Base-by-base conservation (phyloP, 2,329 filamentous ascomycete species). In the Hymenoscyphus linearis region DNA sequence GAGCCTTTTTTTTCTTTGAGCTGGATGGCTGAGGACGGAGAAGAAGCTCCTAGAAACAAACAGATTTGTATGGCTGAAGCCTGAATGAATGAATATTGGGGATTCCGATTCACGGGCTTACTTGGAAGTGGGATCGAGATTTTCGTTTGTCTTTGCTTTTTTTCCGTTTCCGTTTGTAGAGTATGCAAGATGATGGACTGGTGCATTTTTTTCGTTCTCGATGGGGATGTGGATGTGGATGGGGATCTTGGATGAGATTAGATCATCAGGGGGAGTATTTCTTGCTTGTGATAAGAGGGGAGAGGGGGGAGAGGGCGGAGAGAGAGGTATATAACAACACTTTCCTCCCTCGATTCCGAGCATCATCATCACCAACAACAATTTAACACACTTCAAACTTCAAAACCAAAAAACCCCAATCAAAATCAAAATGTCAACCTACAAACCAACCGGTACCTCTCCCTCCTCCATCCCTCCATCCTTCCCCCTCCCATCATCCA, bases 391-490 rank as follows among this genome's bases (percentile, higher is more conserved):
- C 4, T 3, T n/a, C 22, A 47, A 25, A 14, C 3, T 9, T 7
- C 4, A 16, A 14, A 44, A 44, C 5, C 40, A 44, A 18, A 44
- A 18, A 9, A 3, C 6, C 10, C 18, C 18, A 57, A 44, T 13
- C 55, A n/a, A 31, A 57, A n/a, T 47, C 36, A 57, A 34, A 6
- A 57, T 57, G 55, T 57, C 55, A 44, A 59, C 57, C 18, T 59
- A 54, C 22, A 59, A 59, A 34, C 57, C 57, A 35, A 59, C 47
- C 40, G 57, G 57, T 59, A 14, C 6, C 31, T 54, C 37, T 36
- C 6, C 25, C 12, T n/a, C 16, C 37, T 4, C 3, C 3, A 2
- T 13, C 4, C 7, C 36, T 12, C 26, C 12, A 12, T n/a, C 18
- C 14, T 26, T 18, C 7, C 18, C 3, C 3, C n/a, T n/a, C n/a